Conservation (phyloP, 352 stramenopile genomes). For the Phytophthora foliorum region DNA sequence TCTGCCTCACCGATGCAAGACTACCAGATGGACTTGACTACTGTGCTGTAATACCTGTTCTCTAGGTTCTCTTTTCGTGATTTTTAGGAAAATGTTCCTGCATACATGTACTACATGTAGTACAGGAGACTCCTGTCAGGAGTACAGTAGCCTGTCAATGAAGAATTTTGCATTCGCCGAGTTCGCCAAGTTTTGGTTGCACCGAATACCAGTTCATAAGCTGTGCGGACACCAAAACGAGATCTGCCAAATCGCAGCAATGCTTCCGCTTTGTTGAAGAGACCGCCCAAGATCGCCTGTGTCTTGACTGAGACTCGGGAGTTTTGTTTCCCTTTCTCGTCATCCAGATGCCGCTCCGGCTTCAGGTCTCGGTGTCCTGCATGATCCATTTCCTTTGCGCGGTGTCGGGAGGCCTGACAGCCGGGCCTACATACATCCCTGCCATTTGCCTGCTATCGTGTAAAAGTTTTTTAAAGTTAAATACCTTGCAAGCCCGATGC, state of each 20-base stretch:
- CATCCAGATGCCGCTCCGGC: slow-evolving; percentile 16
- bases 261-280: slow-evolving; percentile 28
- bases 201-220: slow-evolving; percentile 31
- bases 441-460: too few species aligned
- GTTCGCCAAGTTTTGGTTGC: slow-evolving; percentile 8
- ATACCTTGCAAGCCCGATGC: too few species aligned
- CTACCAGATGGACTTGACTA: slow-evolving; percentile 15
- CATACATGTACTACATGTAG: too few species aligned
- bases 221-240: slow-evolving; percentile 23
- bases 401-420: too few species aligned
- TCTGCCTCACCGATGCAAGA: slow-evolving; percentile 11
- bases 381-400: too few species aligned
- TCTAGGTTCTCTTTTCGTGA: background rate
- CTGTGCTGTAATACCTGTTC: background rate
- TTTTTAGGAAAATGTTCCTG: too few species aligned
- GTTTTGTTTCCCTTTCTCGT: slow-evolving; percentile 14
- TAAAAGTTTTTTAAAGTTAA: too few species aligned
- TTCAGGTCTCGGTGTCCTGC: slow-evolving; percentile 8
- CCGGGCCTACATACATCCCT: too few species aligned
- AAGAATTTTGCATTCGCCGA: slow-evolving; percentile 1
- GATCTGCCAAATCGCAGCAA: slow-evolving; percentile 41
- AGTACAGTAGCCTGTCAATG: background rate
- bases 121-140: background rate
- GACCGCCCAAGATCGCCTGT: too few species aligned
- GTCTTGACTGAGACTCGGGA: background rate